These are phyloP conservation scores for Eucalyptus polybractea DNA, from an alignment of 345 rosid genomes.

Conservation along the genomic window DNA sequence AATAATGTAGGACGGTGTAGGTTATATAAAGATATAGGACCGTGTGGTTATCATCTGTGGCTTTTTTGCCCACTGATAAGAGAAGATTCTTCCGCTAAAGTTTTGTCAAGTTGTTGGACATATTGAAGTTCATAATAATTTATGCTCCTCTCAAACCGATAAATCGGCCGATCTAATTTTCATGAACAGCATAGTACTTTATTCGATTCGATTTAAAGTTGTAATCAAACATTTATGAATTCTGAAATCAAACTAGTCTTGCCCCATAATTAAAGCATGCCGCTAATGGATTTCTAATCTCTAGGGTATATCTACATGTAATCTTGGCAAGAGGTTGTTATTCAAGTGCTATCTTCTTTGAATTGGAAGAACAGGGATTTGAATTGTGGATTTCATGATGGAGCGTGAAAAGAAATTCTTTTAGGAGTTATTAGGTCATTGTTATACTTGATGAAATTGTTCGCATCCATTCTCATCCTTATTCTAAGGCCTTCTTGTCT, in stretches of 20 bases:
- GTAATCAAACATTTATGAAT: neutral
- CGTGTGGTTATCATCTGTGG: neutral
- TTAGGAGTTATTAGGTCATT: no score
- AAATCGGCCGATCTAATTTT: neutral
- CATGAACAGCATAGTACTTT: fast-evolving
- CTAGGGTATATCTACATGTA: neutral
- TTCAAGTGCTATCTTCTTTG: no score
- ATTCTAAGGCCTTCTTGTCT: neutral
- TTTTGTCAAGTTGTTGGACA: neutral
- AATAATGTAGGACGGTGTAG: neutral
- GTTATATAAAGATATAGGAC: neutral
- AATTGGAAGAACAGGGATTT: no score
- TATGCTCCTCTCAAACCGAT: neutral
- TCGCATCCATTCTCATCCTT: neutral
- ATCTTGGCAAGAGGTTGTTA: no score
- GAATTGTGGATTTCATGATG: no score
- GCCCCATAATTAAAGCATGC: neutral
- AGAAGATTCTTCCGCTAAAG: neutral
- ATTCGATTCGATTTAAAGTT: neutral
- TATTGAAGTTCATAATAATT: neutral
- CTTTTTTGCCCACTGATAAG: neutral
- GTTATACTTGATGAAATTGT: no score
- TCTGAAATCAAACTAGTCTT: neutral
- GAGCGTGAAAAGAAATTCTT: no score
- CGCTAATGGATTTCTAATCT: neutral